A percentile compares a stretch with the other conserved stretches of the same genome.
phyloP scores from a whole-genome alignment of 2,329 filamentous ascomycete genomes.

The Tolypocladium nubicola region DNA sequence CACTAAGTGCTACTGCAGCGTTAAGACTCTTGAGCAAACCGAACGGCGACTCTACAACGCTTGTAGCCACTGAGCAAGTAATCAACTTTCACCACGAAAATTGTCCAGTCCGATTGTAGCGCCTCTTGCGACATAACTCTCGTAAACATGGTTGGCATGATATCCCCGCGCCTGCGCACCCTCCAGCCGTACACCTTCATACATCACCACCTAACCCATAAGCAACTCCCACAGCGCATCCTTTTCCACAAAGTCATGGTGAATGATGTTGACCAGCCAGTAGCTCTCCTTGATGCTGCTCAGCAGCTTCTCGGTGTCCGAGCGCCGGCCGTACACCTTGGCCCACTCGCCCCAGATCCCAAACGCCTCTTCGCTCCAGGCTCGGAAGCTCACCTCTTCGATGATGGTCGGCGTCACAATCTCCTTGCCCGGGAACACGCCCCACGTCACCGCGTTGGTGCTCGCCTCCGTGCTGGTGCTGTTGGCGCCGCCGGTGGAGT shows the following conservation, averaged over 20 bases:
- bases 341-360: constrained; percentile 94
- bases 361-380: constrained; percentile 94
- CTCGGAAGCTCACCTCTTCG: constrained; percentile 84
- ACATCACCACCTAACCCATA: constrained; percentile 18
- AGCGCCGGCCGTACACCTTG: constrained; percentile 69
- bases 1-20: neutral
- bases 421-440: constrained; percentile 88
- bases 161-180: neutral
- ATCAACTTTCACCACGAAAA: neutral
- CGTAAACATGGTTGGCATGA: neutral
- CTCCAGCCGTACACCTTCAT: too few relatives aligned
- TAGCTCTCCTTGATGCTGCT: constrained; percentile 55
- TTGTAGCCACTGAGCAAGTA: neutral
- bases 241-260: constrained; percentile 64
- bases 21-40: too few relatives aligned
- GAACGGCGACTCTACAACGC: too few relatives aligned
- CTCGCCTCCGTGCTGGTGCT: constrained; percentile 31
- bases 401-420: constrained; percentile 96
- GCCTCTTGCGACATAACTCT: neutral
- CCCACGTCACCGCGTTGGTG: constrained; percentile 96
- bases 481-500: constrained; percentile 29
- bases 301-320: constrained; percentile 61
- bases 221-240: constrained; percentile 65
- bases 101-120: neutral
- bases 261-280: constrained; percentile 88